Conservation (phyloP, 75 land plant species). For the Cryptomeria japonica region DNA sequence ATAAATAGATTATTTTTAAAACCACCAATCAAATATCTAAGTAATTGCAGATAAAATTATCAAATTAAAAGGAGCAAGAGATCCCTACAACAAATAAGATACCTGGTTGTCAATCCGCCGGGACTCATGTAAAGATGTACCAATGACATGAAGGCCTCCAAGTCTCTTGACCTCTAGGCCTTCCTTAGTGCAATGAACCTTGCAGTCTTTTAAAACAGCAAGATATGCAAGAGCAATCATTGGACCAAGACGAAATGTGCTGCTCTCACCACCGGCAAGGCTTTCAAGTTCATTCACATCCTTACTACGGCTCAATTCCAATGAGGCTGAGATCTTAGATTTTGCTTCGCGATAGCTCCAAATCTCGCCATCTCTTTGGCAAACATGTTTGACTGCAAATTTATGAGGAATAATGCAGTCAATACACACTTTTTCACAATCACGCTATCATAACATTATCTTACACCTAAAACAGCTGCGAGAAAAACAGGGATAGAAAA, state of each 20-base stretch:
- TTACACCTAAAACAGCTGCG: neutral
- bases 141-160: slow-evolving; percentile 99
- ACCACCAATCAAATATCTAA: neutral
- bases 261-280: slow-evolving; percentile 53
- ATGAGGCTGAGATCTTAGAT: slow-evolving; percentile 51
- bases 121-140: slow-evolving; percentile 97
- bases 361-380: slow-evolving; percentile 53
- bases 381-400: slow-evolving; percentile 63
- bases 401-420: neutral
- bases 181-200: slow-evolving; percentile 71
- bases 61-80: neutral
- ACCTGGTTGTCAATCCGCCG: slow-evolving; percentile 99
- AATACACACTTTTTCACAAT: neutral
- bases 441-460: neutral
- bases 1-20: neutral
- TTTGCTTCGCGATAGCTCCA: slow-evolving; percentile 78
- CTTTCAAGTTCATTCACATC: slow-evolving; percentile 45
- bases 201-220: slow-evolving; percentile 81
- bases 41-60: neutral
- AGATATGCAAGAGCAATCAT: slow-evolving; percentile 81
- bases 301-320: slow-evolving; percentile 68
- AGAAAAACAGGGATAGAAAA: slow-evolving; percentile 1
- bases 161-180: slow-evolving; percentile 86
- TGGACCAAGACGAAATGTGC: slow-evolving; percentile 65
- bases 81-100: neutral